These are phyloP conservation scores for Cladosporium austrohemisphaericum DNA, from an alignment of 2,329 filamentous ascomycete species.

Conservation along the genomic window DNA sequence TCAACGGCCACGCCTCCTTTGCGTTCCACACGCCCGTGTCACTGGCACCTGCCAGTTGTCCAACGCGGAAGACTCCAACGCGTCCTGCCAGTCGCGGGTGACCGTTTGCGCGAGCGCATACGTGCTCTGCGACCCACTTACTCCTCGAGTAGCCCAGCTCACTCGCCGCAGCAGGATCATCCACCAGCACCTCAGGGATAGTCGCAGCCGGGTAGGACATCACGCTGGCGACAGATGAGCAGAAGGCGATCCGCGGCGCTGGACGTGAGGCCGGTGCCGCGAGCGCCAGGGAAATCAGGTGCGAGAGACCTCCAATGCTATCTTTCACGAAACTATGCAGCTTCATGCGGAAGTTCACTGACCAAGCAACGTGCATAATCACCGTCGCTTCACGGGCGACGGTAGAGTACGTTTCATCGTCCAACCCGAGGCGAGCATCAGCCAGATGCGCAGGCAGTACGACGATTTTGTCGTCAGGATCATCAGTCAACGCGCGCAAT, in stretches of 20 bases:
- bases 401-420: slow-evolving; percentile 36
- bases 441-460: slow-evolving; percentile 50
- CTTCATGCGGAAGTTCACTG: slow-evolving; percentile 60
- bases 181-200: slow-evolving; percentile 43
- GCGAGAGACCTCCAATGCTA: slow-evolving; percentile 48
- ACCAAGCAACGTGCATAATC: slow-evolving; percentile 63
- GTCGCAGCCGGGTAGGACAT: slow-evolving; percentile 27
- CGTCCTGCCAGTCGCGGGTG: slow-evolving; percentile 30
- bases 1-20: slow-evolving; percentile 48
- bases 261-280: slow-evolving; percentile 25
- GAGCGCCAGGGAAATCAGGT: slow-evolving; percentile 48
- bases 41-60: slow-evolving; percentile 46
- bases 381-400: slow-evolving; percentile 45
- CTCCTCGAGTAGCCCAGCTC: slow-evolving; percentile 54
- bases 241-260: slow-evolving; percentile 46
- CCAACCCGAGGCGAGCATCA: slow-evolving; percentile 48
- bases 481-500: slow-evolving; percentile 27
- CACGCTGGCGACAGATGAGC: slow-evolving; percentile 50
- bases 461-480: slow-evolving; percentile 37
- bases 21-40: slow-evolving; percentile 46
- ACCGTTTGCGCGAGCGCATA: slow-evolving; percentile 43
- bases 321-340: slow-evolving; percentile 54
- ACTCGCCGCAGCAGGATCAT: slow-evolving; percentile 43
- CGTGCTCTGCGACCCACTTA: slow-evolving; percentile 57
- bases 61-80: slow-evolving; percentile 45